Percentiles rank a stretch among this genome's conserved stretches.
These are phyloP conservation scores for Ganoderma sinense DNA, from an alignment of 1,284 basidiomycete species.

Conservation along the genomic window DNA sequence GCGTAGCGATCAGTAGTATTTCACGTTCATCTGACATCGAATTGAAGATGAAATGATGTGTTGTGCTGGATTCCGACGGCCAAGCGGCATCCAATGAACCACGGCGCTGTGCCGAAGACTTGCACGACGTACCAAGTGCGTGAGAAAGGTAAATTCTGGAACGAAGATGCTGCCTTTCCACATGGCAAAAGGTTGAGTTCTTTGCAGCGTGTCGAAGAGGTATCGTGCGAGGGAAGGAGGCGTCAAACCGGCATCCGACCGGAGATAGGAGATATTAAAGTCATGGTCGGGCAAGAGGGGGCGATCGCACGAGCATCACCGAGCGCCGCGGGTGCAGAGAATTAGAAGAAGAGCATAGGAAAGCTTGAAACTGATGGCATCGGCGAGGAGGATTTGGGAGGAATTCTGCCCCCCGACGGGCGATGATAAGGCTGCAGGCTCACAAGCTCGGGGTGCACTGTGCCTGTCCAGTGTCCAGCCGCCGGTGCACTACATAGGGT, in stretches of 20 bases:
- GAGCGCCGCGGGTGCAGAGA: constrained; percentile 23
- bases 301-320: constrained; percentile 19
- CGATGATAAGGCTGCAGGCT: background rate
- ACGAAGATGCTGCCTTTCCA: background rate
- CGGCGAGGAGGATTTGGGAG: constrained; percentile 4
- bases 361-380: constrained; percentile 34
- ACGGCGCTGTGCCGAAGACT: background rate
- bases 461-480: background rate
- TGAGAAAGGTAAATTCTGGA: background rate
- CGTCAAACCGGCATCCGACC: constrained; percentile 21
- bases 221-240: background rate
- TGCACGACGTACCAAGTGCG: background rate
- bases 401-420: background rate
- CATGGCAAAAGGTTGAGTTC: background rate
- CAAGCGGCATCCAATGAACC: background rate
- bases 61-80: background rate
- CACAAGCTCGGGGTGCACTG: background rate
- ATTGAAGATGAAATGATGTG: background rate
- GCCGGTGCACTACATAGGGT: background rate
- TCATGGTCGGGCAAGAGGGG: constrained; percentile 23
- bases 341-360: constrained; percentile 6
- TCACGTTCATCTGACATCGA: background rate
- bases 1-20: background rate
- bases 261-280: constrained; percentile 9
- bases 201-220: background rate